Evolutionary conservation across 768 basidiomycete genomes (phyloP).

Genomic region (Leccinum variicolor): DNA sequence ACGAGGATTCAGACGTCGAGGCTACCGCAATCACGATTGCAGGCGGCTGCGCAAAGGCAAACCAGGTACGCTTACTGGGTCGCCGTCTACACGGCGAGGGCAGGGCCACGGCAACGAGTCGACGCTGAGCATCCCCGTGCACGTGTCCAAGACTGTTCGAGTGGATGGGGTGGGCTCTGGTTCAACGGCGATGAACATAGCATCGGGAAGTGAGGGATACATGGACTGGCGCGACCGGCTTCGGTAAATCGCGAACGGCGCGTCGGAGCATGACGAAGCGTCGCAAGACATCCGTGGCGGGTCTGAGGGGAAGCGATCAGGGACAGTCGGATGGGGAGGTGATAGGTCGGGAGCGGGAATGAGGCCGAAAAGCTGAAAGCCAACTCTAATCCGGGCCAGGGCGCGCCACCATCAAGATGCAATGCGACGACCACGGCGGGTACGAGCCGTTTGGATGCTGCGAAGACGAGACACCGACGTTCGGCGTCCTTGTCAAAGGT

Average conservation of each 20-base stretch:
- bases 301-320: no score
- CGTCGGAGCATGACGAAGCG: slow-evolving; percentile 6
- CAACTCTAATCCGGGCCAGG: no score
- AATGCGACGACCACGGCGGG: background rate
- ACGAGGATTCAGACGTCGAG: slow-evolving; percentile 19
- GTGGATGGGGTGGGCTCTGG: slow-evolving; percentile 13
- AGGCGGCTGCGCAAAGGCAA: slow-evolving; percentile 19
- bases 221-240: no score
- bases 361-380: no score
- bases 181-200: no score
- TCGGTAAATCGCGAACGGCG: background rate
- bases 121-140: no score
- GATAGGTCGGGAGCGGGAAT: slow-evolving; percentile 15
- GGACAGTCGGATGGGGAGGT: no score
- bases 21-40: background rate
- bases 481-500: slow-evolving; percentile 12
- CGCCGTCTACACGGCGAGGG: no score
- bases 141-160: no score
- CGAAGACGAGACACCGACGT: slow-evolving; percentile 2
- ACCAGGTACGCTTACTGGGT: background rate
- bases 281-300: slow-evolving; percentile 11
- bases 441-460: background rate
- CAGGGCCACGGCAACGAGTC: no score
- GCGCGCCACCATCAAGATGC: background rate
- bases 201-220: background rate